phyloP scores from a whole-genome alignment of 768 basidiomycete genomes.

The Termitomyces sp. region DNA sequence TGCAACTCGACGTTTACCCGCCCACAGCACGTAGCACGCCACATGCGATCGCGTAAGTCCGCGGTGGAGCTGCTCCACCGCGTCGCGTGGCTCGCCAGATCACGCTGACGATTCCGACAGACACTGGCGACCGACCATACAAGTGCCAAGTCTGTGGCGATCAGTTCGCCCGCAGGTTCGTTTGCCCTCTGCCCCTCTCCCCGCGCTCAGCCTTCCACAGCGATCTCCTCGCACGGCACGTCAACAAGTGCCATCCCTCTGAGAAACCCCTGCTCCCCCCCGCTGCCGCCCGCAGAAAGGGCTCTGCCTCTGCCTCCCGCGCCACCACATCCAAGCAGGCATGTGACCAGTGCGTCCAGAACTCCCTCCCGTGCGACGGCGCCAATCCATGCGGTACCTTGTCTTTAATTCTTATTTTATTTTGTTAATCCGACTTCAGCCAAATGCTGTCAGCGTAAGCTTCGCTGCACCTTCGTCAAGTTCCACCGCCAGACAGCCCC shows the following conservation, averaged over 20 bases:
- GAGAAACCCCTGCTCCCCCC: conserved; percentile 53
- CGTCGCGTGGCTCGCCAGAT: conserved; percentile 9
- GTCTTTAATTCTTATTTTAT: neutral
- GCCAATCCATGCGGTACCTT: conserved; percentile 73
- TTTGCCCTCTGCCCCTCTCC: neutral
- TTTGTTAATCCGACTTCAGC: conserved; percentile 34
- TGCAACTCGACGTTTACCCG: conserved; percentile 86
- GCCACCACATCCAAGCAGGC: conserved; percentile 81
- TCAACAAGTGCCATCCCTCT: conserved; percentile 84
- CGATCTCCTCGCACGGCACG: conserved; percentile 81
- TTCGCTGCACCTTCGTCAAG: conserved; percentile 76
- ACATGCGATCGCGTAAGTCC: conserved; percentile 86
- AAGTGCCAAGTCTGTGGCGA: conserved; percentile 87
- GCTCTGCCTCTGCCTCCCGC: conserved; percentile 60
- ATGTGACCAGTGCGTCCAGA: conserved; percentile 81
- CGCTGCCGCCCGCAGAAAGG: conserved; percentile 55
- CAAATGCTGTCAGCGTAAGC: conserved; percentile 71
- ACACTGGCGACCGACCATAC: conserved; percentile 88
- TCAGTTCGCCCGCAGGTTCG: conserved; percentile 81
- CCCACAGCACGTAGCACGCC: conserved; percentile 85
- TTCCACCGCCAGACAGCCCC: conserved; percentile 82
- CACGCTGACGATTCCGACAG: conserved; percentile 30
- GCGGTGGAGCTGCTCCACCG: conserved; percentile 19
- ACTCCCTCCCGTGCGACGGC: conserved; percentile 74
- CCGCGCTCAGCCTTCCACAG: conserved; percentile 31